Evolutionary conservation across 495 filamentous ascomycete genomes (phyloP), one percentile per base, ranked within the genome.

Genomic region (Xylaria castorea): DNA sequence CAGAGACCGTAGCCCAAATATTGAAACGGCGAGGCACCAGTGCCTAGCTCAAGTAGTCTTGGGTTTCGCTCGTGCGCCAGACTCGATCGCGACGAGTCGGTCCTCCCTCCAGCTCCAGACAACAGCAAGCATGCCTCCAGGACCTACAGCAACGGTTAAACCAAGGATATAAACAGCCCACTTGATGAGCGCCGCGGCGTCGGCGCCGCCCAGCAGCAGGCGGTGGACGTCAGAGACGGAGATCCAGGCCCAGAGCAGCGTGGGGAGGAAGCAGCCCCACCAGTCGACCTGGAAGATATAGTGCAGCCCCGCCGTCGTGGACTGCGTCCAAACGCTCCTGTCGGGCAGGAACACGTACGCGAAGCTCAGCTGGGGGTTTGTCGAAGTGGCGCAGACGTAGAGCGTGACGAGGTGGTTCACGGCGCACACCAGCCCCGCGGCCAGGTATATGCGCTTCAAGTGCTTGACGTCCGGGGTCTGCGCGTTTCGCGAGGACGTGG

Each of bases 101-200:
- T 81, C 77, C 65, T 84, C 83, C 69, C 82, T 78, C 80, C 80
- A 81, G 40, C 65, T 67, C 80, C 79, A 82, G 58, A 79, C 77
- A 53, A 69, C 44, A 25, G 74, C 75, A 55, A 78, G 61, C 64
- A 73, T 71, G n/a, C 75, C 74, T 44, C 80, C 83, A 36, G 79
- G 80, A 0, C 81, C 79, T 42, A 65, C 73, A 63, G 70, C 65
- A 67, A 61, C 65, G 25, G 55, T 68, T 34, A 71, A 20, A 2
- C 60, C 60, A 18, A 71, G 60, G 60, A 71, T 65, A 12, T 71
- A 64, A 16, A 71, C 36, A 6, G 69, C 60, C 69, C 69, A 71
- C 65, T 75, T 61, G 11, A 76, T 32, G 50, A 75, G 64, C 30
- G 73, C 38, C 25, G 18, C 22, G 32, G 20, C 6, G 25, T 64